Evolutionary conservation across 2,329 filamentous ascomycete species (phyloP).

Genomic region (Cladosporium halotolerans): DNA sequence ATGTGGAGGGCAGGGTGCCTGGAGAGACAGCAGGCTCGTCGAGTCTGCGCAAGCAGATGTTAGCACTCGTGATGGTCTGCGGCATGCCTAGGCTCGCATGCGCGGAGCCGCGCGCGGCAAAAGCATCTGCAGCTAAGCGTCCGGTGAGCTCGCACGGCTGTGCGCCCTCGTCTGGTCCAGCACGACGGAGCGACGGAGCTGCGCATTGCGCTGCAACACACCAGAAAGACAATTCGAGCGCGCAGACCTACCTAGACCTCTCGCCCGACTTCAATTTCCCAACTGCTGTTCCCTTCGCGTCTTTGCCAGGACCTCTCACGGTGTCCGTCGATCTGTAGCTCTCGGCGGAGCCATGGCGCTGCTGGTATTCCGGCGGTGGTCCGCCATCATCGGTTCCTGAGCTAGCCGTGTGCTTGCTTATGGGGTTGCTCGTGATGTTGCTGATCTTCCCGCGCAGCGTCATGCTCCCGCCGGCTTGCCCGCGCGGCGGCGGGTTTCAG

Average conservation of each 20-base stretch:
- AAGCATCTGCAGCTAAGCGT: slow-evolving; percentile 1
- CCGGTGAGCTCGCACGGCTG: background rate
- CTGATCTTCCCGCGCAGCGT: slow-evolving; percentile 17
- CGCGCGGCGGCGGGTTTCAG: background rate
- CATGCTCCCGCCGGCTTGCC: slow-evolving; percentile 16
- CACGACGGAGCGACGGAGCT: background rate
- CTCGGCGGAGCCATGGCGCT: slow-evolving; percentile 60
- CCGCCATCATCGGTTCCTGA: slow-evolving; percentile 28
- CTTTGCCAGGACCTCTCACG: slow-evolving; percentile 45
- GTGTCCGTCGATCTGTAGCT: slow-evolving; percentile 64
- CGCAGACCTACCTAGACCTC: slow-evolving; percentile 38
- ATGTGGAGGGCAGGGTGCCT: slow-evolving; percentile 29
- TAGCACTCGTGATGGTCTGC: slow-evolving; percentile 19
- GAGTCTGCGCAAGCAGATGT: slow-evolving; percentile 30
- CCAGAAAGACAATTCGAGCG: background rate
- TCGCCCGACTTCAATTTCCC: slow-evolving; percentile 38
- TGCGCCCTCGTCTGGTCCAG: background rate
- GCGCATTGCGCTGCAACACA: background rate
- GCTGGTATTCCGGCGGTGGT: slow-evolving; percentile 19
- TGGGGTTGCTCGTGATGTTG: slow-evolving; percentile 1
- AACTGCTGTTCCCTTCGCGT: slow-evolving; percentile 16
- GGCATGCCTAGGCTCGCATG: slow-evolving; percentile 25
- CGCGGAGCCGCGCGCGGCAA: slow-evolving; percentile 2
- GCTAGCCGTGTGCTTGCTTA: slow-evolving; percentile 11
- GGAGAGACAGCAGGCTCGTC: slow-evolving; percentile 42